phyloP scores from a whole-genome alignment of 2,329 filamentous ascomycete genomes.

The Cladosporium sp. region DNA sequence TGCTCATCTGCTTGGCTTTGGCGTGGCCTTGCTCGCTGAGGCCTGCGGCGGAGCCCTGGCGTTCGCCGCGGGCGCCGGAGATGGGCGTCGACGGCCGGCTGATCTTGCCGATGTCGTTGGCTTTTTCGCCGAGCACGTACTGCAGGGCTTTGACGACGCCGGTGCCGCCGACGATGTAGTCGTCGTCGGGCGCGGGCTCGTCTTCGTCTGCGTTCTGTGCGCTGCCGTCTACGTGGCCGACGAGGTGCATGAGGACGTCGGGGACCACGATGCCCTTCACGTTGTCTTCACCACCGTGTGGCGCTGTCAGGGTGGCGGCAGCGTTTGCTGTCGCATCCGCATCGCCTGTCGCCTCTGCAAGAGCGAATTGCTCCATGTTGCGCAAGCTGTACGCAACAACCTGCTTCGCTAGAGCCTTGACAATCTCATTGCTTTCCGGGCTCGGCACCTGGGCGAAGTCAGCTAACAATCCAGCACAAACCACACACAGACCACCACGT shows the following conservation, averaged over 20 bases:
- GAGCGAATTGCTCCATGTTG: conserved; percentile 77
- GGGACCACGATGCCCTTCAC: conserved; percentile 60
- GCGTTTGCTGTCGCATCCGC: conserved; percentile 36
- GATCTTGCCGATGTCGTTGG: conserved; percentile 36
- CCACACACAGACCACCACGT: conserved; percentile 13
- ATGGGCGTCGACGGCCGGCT: conserved; percentile 32
- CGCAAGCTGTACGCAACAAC: conserved; percentile 90
- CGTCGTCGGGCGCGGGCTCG: conserved; percentile 72
- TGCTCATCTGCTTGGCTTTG: conserved; percentile 88
- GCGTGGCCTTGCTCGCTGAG: conserved; percentile 34
- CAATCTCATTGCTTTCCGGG: conserved; percentile 75
- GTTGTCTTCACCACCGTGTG: conserved; percentile 41
- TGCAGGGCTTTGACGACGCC: conserved; percentile 91
- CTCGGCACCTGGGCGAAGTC: conserved; percentile 51
- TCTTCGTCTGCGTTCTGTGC: conserved; percentile 52
- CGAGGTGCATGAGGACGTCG: conserved; percentile 78
- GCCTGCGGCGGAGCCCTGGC: conserved; percentile 23
- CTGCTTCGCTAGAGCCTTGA: conserved; percentile 86
- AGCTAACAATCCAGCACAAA: not conserved
- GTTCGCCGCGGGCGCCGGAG: conserved; percentile 40
- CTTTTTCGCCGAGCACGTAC: conserved; percentile 80
- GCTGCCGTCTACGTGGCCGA: conserved; percentile 59
- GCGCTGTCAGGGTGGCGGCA: conserved; percentile 36
- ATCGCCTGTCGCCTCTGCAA: conserved; percentile 50
- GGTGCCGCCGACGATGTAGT: conserved; percentile 93